Percentiles rank a stretch among this genome's conserved stretches.
phyloP scores from a whole-genome alignment of 139 green algal species.

The Picochlorum sp. region DNA sequence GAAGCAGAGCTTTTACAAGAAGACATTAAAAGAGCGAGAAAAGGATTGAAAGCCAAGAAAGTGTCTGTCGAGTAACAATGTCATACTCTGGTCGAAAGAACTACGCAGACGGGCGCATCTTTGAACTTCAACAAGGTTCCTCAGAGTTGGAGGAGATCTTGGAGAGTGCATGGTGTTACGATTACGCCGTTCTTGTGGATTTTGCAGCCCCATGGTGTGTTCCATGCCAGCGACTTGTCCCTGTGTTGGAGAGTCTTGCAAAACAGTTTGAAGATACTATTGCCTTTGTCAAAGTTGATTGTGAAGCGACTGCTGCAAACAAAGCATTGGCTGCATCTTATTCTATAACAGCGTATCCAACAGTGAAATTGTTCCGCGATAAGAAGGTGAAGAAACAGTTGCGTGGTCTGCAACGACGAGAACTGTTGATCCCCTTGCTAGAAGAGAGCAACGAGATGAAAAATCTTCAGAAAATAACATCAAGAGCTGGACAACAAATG shows the following conservation, averaged over 20 bases:
- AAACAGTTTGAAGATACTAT: slow-evolving; percentile 10
- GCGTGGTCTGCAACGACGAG: background rate
- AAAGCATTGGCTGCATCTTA: slow-evolving; percentile 9
- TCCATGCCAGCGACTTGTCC: slow-evolving; percentile 30
- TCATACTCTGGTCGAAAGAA: slow-evolving; percentile 4
- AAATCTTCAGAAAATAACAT: too few relatives aligned
- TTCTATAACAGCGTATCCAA: slow-evolving; percentile 26
- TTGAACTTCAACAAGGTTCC: slow-evolving; percentile 1
- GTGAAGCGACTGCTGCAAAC: slow-evolving; percentile 26
- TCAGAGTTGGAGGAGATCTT: slow-evolving; percentile 19
- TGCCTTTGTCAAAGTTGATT: slow-evolving; percentile 31
- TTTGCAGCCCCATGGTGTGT: slow-evolving; percentile 36
- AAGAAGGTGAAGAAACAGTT: background rate
- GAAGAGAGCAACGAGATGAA: too few relatives aligned
- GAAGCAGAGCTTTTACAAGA: slow-evolving; percentile 33
- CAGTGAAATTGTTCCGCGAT: slow-evolving; percentile 24
- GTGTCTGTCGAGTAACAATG: background rate
- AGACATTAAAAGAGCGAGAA: slow-evolving; percentile 17
- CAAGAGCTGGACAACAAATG: background rate
- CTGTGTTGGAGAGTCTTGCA: slow-evolving; percentile 18
- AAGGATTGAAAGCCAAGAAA: background rate
- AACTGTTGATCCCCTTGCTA: too few relatives aligned
- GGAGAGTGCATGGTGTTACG: background rate
- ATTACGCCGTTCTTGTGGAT: slow-evolving; percentile 30
- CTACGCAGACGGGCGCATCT: slow-evolving; percentile 25